Conservation (phyloP, 208 protist genomes). For the Leishmania major region DNA sequence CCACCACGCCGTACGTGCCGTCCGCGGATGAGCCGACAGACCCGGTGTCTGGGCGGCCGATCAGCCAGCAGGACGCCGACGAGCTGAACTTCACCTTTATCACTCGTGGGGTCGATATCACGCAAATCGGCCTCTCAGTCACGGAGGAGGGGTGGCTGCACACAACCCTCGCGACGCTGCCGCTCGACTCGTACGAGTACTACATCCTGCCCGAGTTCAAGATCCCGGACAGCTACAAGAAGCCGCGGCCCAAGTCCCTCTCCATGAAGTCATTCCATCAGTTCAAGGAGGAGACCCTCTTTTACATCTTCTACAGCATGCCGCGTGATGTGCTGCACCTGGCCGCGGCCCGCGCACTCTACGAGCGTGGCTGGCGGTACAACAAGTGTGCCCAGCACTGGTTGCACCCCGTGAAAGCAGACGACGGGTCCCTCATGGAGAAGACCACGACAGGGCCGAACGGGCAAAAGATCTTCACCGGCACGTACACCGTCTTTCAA, state of each 20-base stretch:
- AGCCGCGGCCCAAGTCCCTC: constrained; percentile 68
- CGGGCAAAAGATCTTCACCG: constrained; percentile 26
- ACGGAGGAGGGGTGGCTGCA: constrained; percentile 70
- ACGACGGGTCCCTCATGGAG: constrained; percentile 24
- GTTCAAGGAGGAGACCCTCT: constrained; percentile 96
- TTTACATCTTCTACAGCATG: constrained; percentile 99
- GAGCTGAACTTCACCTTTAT: constrained; percentile 65
- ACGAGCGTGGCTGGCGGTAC: constrained; percentile 92
- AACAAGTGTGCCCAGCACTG: constrained; percentile 79
- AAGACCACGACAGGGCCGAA: constrained; percentile 17
- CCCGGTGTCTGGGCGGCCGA: constrained; percentile 37
- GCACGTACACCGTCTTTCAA: constrained; percentile 67
- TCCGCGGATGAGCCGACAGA: constrained; percentile 32
- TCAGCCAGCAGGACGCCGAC: constrained; percentile 51
- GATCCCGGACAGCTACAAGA: constrained; percentile 84
- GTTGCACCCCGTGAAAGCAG: constrained; percentile 43
- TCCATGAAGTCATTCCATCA: constrained; percentile 85
- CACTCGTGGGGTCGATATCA: constrained; percentile 80
- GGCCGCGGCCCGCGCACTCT: constrained; percentile 91
- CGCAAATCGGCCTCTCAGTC: constrained; percentile 63
- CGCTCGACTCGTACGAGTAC: constrained; percentile 60
- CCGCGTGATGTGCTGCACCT: constrained; percentile 96
- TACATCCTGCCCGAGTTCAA: constrained; percentile 78
- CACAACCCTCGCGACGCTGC: constrained; percentile 71
- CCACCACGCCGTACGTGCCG: constrained; percentile 29